Conservation (phyloP, 805 yeast species). For the Cyberlindnera mycetangii region DNA sequence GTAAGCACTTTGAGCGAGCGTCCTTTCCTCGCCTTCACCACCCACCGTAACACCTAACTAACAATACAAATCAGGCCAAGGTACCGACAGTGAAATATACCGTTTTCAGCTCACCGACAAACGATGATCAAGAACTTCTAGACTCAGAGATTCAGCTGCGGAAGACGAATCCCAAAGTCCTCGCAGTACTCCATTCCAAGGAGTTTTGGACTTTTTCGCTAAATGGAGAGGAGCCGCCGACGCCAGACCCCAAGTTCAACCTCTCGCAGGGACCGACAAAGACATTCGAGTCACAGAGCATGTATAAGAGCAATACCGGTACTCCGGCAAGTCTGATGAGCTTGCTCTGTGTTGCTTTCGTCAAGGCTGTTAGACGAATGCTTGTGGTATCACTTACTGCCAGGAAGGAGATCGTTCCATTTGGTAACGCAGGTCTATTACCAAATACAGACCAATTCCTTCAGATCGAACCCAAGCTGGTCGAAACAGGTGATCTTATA, state of each 20-base stretch:
- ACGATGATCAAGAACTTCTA: conserved; percentile 39
- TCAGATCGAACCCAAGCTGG: conserved; percentile 46
- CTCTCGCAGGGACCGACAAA: conserved; percentile 16
- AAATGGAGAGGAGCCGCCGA: conserved; percentile 32
- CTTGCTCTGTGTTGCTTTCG: conserved; percentile 42
- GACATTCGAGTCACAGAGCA: conserved; percentile 19
- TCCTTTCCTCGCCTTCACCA: neutral
- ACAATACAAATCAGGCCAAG: conserved; percentile 9
- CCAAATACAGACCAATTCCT: conserved; percentile 31
- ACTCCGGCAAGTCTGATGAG: conserved; percentile 31
- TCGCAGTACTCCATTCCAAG: conserved; percentile 38
- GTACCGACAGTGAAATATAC: conserved; percentile 22
- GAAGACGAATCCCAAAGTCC: conserved; percentile 32
- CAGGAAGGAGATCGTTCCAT: conserved; percentile 41
- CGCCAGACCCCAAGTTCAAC: conserved; percentile 28
- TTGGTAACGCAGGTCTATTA: conserved; percentile 44
- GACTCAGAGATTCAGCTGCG: conserved; percentile 40
- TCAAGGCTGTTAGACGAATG: conserved; percentile 47
- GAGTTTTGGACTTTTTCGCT: conserved; percentile 45
- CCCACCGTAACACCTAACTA: neutral
- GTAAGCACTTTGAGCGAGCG: too few relatives aligned
- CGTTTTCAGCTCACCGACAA: conserved; percentile 10
- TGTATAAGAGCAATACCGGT: conserved; percentile 15
- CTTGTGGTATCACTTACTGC: conserved; percentile 34
- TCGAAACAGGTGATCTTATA: conserved; percentile 42